Base-by-base conservation (phyloP, 805 yeast genomes). In the Sugiyamaella chiloensis region DNA sequence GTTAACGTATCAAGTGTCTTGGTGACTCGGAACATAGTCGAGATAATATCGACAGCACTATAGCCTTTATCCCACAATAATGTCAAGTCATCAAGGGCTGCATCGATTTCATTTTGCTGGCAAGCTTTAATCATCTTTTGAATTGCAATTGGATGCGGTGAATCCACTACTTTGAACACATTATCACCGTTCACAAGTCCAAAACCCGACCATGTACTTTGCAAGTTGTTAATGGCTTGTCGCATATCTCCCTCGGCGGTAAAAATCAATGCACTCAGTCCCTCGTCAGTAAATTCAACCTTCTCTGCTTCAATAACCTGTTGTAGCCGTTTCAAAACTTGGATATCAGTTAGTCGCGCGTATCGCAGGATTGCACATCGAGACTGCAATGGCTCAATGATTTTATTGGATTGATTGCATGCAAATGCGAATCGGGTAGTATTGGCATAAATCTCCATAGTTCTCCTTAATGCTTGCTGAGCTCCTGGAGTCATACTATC, bases 211-310 rank as follows among this genome's bases (percentile, higher is more conserved):
- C 83, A 91, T 0, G 97, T 89, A 60, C 95, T 83, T 63, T 93
- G 99, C 50, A 93, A 65, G 66, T 93, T 93, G 62, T 93, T 93
- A 41, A 93, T 78, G 0, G 98, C 99, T 66, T 93, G 99, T 65
- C 99, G 81, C 99, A 93, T 91, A 63, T 93, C 99, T 51, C 99
- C 99, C 62, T 93, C 99, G 0, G 96, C 95, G 0, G 97, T 84
- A 68, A 93, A 93, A 12, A 93, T 81, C 50, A 93, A 74, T 0
- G 99, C 98, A 56, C 88, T 88, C 29, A 93, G 68, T 0, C 99
- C 99, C 64, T 88, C 96, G 52, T 88, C 86, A 14, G 90, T 80
- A 65, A 79, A 86, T 60, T 87, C 72, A 11, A 91, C 85, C 37
- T 80, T 64, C 64, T 93, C 98, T 2, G 66, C 59, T 55, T 82